Conservation (phyloP, 257 asterid species). For the Solanum phureja region DNA sequence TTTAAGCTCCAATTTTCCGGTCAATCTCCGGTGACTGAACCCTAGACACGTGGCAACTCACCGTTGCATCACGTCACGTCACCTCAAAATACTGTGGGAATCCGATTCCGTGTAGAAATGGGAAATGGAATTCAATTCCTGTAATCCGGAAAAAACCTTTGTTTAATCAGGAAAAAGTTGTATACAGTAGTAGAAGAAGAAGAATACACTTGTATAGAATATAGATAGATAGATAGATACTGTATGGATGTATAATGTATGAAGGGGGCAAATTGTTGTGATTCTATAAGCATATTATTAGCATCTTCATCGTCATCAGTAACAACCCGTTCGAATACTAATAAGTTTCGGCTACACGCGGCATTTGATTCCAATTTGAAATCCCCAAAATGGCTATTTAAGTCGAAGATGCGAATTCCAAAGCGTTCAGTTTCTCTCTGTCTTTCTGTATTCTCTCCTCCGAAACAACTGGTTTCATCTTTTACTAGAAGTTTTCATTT, state of each 20-base stretch:
- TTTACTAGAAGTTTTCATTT: slow-evolving; percentile 29
- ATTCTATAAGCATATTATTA: neutral
- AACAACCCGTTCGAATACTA: neutral
- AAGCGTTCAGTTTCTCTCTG: slow-evolving; percentile 46
- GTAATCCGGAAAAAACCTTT: neutral
- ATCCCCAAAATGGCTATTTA: slow-evolving; percentile 45
- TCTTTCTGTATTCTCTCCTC: slow-evolving; percentile 21
- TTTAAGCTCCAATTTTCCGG: neutral
- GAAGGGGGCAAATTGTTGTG: neutral
- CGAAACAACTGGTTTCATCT: slow-evolving; percentile 3
- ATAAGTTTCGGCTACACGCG: neutral
- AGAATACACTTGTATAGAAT: neutral
- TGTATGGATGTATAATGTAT: neutral
- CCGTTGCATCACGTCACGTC: neutral
- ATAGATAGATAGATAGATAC: neutral
- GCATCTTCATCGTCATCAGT: neutral
- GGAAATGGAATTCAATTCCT: neutral
- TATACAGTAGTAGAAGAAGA: neutral
- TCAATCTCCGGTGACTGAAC: neutral
- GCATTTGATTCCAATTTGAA: neutral
- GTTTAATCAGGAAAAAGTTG: neutral
- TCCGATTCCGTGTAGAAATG: neutral
- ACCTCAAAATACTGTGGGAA: neutral
- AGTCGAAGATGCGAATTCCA: slow-evolving; percentile 50
- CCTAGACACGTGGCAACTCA: neutral